Percentiles rank a stretch among this genome's conserved stretches.
These are phyloP conservation scores for Lonicera japonica DNA, from an alignment of 129 eudicot genomes.

Conservation along the genomic window DNA sequence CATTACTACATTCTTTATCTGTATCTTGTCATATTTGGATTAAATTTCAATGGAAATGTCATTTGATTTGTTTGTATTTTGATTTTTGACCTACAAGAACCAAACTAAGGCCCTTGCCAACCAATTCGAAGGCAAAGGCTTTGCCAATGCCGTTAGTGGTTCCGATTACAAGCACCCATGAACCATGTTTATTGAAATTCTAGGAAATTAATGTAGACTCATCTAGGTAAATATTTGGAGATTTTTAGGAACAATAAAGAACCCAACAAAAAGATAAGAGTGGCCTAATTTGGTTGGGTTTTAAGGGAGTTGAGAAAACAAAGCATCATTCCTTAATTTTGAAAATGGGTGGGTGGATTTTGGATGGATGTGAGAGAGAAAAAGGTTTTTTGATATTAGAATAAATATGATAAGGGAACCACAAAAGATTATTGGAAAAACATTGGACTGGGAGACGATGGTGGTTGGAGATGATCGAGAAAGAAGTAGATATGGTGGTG, in stretches of 20 bases:
- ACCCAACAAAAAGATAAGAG: background rate
- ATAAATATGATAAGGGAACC: background rate
- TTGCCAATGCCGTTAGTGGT: constrained; percentile 46
- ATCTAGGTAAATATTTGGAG: constrained; percentile 2
- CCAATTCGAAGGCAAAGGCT: constrained; percentile 32
- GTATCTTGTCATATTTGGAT: background rate
- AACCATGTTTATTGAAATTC: constrained; percentile 28
- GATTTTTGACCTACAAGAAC: constrained; percentile 31
- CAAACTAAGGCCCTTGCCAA: constrained; percentile 31
- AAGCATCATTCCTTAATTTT: background rate
- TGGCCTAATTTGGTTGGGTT: background rate
- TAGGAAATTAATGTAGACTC: constrained; percentile 14
- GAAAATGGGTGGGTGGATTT: background rate
- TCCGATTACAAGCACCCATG: constrained; percentile 50
- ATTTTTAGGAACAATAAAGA: background rate
- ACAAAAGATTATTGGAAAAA: background rate
- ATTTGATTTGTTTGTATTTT: constrained; percentile 19
- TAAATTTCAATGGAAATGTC: constrained; percentile 12
- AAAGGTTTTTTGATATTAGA: background rate
- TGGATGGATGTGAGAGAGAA: background rate
- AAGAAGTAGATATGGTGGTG: no score
- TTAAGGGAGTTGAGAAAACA: background rate
- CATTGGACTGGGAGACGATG: no score
- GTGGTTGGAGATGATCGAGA: no score
- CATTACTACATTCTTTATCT: constrained; percentile 16